Base-by-base conservation (phyloP, 1,139 yeast genomes). In the Maudiozyma humilis region DNA sequence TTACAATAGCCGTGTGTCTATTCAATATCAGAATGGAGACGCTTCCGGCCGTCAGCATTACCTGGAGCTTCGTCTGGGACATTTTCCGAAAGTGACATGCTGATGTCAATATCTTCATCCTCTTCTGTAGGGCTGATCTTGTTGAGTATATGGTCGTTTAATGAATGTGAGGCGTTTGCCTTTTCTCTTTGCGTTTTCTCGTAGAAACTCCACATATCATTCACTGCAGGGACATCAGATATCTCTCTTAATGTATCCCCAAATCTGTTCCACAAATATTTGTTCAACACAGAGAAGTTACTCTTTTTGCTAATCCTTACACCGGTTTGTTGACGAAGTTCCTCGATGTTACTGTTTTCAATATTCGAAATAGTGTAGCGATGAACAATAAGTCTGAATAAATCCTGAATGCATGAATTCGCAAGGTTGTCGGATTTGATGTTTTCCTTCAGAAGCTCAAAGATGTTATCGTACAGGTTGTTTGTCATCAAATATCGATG, bases 331-430 rank as follows among this genome's bases (percentile, higher is more conserved):
- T 25, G 36, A 14, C 35, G 41, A 16, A 14, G 34, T n/a, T 38
- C 49, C 19, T 42, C 40, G 12, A 27, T 34, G 16, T 19, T 33
- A 3, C 10, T n/a, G 19, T 32, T 37, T 8, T 37, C 41, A 13
- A 32, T 18, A 13, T 12, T 16, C 1, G 34, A 13, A 3, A 38
- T 15, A 2, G 32, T n/a, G 14, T 32, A 56, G 19, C 54, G 52
- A 3, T 57, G 63, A 6, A 73, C 58, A 2, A 85, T 63, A 3
- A 72, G 63, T 51, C 78, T 82, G 43, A 87, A 66, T 35, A 89
- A 68, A 55, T 84, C 91, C 43, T 88, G 68, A 51, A 93, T 76
- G 3, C 93, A 73, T 0, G 96, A 86, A 56, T 79, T 84, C 2
- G 85, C 73, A 48, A 89, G 67, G 56, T 80, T 83, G 57, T 82